Percentiles rank a stretch among this genome's conserved stretches.
phyloP scores from a whole-genome alignment of 1,139 yeast genomes.

The Zygosaccharomyces sapae region DNA sequence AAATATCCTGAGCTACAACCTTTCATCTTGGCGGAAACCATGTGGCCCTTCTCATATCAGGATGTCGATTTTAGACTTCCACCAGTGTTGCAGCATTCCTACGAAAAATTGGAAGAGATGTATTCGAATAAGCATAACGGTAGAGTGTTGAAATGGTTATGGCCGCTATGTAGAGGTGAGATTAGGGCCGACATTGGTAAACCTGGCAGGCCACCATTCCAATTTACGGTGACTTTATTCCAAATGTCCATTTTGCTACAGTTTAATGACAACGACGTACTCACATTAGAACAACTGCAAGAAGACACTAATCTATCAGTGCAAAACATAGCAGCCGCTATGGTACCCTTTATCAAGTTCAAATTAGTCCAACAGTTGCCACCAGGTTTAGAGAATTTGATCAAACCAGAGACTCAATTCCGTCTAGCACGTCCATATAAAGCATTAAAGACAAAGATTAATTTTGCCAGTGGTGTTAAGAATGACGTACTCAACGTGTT shows the following conservation, averaged over 20 bases:
- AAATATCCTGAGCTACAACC: conserved; percentile 65
- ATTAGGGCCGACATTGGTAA: conserved; percentile 78
- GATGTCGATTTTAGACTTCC: conserved; percentile 54
- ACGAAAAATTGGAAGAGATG: conserved; percentile 61
- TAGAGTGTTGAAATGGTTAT: conserved; percentile 88
- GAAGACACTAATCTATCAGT: conserved; percentile 65
- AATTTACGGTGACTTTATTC: conserved; percentile 74
- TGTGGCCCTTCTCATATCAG: conserved; percentile 72
- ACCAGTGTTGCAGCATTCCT: conserved; percentile 57
- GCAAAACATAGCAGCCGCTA: conserved; percentile 66
- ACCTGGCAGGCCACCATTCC: conserved; percentile 78
- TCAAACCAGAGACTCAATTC: conserved; percentile 55
- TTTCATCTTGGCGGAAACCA: conserved; percentile 74
- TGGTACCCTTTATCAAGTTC: conserved; percentile 74
- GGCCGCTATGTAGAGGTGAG: conserved; percentile 94
- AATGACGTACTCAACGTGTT: conserved; percentile 44
- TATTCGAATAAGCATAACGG: conserved; percentile 80
- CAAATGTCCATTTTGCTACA: conserved; percentile 85
- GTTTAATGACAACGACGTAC: conserved; percentile 60
- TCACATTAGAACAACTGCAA: conserved; percentile 57
- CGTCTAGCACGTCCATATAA: conserved; percentile 77
- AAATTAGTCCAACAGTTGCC: conserved; percentile 68
- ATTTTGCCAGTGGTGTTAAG: conserved; percentile 79
- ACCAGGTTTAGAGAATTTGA: conserved; percentile 46
- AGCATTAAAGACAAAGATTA: conserved; percentile 78